Conservation (phyloP, 2,329 filamentous ascomycete genomes). For the Fusarium oligoseptatum region DNA sequence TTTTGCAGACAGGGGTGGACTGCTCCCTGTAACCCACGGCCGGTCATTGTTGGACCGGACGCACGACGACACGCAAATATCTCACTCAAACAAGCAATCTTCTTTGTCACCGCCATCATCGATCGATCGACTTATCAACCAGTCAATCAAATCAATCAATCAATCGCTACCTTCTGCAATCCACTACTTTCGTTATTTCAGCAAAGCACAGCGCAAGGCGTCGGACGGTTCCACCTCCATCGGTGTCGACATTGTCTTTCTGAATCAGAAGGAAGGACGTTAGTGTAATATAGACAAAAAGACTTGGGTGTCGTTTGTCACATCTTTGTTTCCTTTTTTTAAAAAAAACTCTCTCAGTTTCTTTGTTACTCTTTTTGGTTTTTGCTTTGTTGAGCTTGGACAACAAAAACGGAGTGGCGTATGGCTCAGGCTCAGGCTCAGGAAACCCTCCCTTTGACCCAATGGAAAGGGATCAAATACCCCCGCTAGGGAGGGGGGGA, state of each 20-base stretch:
- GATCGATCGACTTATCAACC: conserved; percentile 23
- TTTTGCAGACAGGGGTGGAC: conserved; percentile 24
- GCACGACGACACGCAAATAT: conserved; percentile 44
- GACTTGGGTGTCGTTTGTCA: conserved; percentile 27
- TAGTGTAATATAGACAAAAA: conserved; percentile 49
- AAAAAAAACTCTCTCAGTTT: conserved; percentile 14
- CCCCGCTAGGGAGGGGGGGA: conserved; percentile 25
- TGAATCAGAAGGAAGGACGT: conserved; percentile 18
- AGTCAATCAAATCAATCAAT: conserved; percentile 29
- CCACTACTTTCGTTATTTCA: conserved; percentile 40
- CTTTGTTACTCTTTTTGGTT: conserved; percentile 22
- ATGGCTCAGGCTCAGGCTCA: conserved; percentile 20
- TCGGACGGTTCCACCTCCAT: conserved; percentile 36
- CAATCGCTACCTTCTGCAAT: conserved; percentile 36
- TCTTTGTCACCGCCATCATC: conserved; percentile 38
- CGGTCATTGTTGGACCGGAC: conserved; percentile 23
- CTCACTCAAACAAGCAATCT: conserved; percentile 24
- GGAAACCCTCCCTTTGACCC: conserved; percentile 24
- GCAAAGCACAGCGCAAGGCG: conserved; percentile 46
- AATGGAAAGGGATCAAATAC: conserved; percentile 37
- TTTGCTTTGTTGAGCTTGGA: conserved; percentile 40
- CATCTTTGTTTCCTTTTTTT: conserved; percentile 36
- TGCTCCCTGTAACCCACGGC: conserved; percentile 17
- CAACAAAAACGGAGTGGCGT: conserved; percentile 43
- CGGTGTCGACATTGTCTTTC: conserved; percentile 25